Percentiles rank a stretch among this genome's conserved stretches.
These are phyloP conservation scores for Toxicodendron radicans DNA, from an alignment of 345 rosid species.

Conservation along the genomic window DNA sequence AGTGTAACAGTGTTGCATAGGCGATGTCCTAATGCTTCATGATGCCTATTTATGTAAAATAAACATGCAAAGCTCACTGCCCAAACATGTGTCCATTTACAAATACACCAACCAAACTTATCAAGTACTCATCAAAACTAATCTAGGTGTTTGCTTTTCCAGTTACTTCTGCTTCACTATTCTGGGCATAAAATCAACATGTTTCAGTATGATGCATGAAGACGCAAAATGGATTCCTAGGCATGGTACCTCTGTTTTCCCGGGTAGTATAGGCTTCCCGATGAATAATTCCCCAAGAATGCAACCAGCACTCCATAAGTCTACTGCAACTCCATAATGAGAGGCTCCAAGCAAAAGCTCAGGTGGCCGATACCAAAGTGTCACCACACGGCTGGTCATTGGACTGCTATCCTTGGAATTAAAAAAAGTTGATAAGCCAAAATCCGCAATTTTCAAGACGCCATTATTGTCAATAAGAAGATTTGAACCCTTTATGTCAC, in stretches of 20 bases:
- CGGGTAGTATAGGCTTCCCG: constrained; percentile 89
- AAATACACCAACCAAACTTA: constrained; percentile 1
- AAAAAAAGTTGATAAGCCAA: constrained; percentile 82
- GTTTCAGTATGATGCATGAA: not conserved
- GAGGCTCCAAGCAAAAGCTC: constrained; percentile 94
- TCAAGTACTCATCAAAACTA: not conserved
- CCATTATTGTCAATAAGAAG: constrained; percentile 83
- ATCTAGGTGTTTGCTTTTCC: not conserved
- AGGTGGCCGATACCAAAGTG: constrained; percentile 98
- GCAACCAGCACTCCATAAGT: constrained; percentile 97
- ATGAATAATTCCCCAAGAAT: constrained; percentile 84
- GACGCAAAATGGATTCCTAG: not conserved
- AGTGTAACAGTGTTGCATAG: not conserved
- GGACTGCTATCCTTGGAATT: constrained; percentile 54
- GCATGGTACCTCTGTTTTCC: constrained; percentile 80
- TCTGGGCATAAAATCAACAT: constrained; percentile 9
- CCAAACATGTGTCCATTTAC: constrained; percentile 2
- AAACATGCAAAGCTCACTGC: not conserved
- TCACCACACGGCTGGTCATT: constrained; percentile 94
- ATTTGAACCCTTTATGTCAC: constrained; percentile 98
- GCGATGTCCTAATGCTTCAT: not conserved
- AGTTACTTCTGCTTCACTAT: constrained; percentile 2
- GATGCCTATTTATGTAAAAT: no score
- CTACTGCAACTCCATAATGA: constrained; percentile 80
- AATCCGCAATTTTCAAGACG: constrained; percentile 91